Percentiles rank a stretch among this genome's conserved stretches.
Conservation (phyloP, 139 green algal species). For the Diplosphaera chodatii region DNA sequence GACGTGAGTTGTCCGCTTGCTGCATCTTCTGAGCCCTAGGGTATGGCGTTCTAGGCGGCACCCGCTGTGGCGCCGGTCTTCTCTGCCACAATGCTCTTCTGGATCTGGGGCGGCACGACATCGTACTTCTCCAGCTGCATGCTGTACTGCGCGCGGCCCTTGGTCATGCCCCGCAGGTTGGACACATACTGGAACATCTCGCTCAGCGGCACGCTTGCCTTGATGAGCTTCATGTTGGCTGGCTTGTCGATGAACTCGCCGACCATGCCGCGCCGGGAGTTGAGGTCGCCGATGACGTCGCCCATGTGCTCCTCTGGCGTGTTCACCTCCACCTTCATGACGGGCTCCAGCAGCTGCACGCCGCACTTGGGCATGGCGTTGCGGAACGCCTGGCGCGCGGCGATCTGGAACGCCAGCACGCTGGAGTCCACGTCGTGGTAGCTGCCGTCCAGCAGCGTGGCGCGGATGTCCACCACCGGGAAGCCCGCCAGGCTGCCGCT, state of each 20-base stretch:
- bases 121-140: constrained; percentile 92
- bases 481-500: constrained; percentile 88
- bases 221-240: constrained; percentile 86
- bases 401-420: constrained; percentile 98
- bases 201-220: constrained; percentile 77
- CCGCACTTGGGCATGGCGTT: constrained; percentile 92
- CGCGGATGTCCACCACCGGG: constrained; percentile 90
- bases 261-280: constrained; percentile 90
- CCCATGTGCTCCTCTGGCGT: constrained; percentile 96
- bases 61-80: constrained; percentile 13
- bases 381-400: constrained; percentile 59
- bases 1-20: too few species aligned
- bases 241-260: constrained; percentile 88
- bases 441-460: constrained; percentile 83
- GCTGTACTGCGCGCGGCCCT: constrained; percentile 93
- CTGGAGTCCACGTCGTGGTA: constrained; percentile 98
- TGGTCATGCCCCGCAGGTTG: constrained; percentile 89
- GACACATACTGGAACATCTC: constrained; percentile 99
- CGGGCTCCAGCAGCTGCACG: constrained; percentile 89
- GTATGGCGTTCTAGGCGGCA: too few species aligned
- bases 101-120: constrained; percentile 81
- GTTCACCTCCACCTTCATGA: constrained; percentile 97
- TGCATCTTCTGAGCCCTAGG: too few species aligned
- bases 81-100: constrained; percentile 74
- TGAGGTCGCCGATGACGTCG: constrained; percentile 97